A percentile compares a stretch with the other conserved stretches of the same genome.
phyloP scores from a whole-genome alignment of 495 filamentous ascomycete species.

The Lasiosphaeriaceae sp. region DNA sequence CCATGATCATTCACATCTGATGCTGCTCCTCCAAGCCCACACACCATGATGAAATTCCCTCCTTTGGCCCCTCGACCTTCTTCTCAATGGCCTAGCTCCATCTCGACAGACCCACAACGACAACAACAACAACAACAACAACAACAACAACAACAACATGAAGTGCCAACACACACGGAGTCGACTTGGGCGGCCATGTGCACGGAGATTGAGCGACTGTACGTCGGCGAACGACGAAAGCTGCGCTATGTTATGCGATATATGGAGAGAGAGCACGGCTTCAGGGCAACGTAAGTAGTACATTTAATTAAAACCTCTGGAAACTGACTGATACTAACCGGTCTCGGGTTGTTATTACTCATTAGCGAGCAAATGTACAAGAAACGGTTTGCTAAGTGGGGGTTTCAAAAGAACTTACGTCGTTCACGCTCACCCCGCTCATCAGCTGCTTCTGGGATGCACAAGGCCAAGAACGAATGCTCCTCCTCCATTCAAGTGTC shows the following conservation, averaged over 20 bases:
- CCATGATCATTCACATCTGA: neutral
- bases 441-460: neutral
- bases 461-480: too few species aligned
- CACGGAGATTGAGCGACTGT: neutral
- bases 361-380: slow-evolving; percentile 3
- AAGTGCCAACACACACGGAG: neutral
- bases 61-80: neutral
- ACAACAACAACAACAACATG: neutral
- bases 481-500: neutral
- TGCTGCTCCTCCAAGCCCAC: neutral
- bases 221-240: neutral
- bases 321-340: too few species aligned
- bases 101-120: neutral
- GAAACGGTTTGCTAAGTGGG: slow-evolving; percentile 3
- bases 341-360: neutral
- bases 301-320: too few species aligned
- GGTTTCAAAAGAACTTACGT: neutral
- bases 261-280: neutral
- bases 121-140: neutral
- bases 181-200: neutral
- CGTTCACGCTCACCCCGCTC: neutral
- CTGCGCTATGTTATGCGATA: neutral
- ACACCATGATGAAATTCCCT: neutral
- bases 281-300: neutral
- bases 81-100: neutral